phyloP scores from a whole-genome alignment of 2,329 filamentous ascomycete genomes.

The Penicillium sp. region DNA sequence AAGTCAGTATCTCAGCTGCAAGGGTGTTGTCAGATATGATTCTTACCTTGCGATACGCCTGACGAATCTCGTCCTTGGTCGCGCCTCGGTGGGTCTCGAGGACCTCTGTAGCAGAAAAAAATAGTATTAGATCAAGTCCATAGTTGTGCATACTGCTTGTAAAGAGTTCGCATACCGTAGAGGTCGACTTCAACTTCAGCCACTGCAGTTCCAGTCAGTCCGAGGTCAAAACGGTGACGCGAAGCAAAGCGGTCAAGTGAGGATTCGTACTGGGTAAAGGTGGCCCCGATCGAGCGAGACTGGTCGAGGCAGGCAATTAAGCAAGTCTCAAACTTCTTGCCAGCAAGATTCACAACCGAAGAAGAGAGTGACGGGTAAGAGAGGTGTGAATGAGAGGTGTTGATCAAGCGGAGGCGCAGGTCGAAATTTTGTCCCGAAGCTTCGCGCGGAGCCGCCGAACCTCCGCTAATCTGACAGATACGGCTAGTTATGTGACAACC shows the following conservation, averaged over 20 bases:
- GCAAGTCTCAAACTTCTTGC: too few species aligned
- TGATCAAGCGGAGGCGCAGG: slow-evolving; percentile 15
- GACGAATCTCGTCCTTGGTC: slow-evolving; percentile 79
- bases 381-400: slow-evolving; percentile 3
- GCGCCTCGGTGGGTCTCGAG: slow-evolving; percentile 72
- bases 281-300: too few species aligned
- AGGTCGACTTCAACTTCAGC: slow-evolving; percentile 52
- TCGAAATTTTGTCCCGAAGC: slow-evolving; percentile 26
- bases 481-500: too few species aligned
- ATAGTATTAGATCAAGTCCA: too few species aligned
- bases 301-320: too few species aligned
- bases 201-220: slow-evolving; percentile 33
- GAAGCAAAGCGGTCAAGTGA: background rate
- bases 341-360: too few species aligned
- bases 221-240: slow-evolving; percentile 1
- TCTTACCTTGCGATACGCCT: slow-evolving; percentile 86
- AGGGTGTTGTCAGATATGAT: background rate
- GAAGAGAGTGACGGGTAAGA: slow-evolving; percentile 3
- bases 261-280: background rate
- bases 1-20: background rate
- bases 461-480: slow-evolving; percentile 18
- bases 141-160: too few species aligned
- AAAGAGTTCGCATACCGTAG: slow-evolving; percentile 52
- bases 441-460: slow-evolving; percentile 21
- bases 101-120: slow-evolving; percentile 57